Evolutionary conservation across 345 rosid species (phyloP).

Genomic region (Punica granatum): DNA sequence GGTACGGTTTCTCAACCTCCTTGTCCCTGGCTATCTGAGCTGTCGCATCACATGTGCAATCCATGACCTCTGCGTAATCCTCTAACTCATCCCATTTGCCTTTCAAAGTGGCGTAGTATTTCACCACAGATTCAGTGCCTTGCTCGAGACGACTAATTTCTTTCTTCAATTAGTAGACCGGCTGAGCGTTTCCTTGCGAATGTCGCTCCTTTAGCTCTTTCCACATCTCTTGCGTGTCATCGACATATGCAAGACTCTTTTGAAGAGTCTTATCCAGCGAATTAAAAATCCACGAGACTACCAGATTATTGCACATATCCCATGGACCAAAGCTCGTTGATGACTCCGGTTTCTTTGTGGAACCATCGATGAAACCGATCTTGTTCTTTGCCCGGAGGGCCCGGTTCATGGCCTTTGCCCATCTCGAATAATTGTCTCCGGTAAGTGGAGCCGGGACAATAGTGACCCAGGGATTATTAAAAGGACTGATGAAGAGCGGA

Average conservation of each 20-base stretch:
- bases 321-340: background rate
- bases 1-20: too few relatives aligned
- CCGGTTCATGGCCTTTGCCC: background rate
- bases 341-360: background rate
- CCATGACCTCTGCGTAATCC: background rate
- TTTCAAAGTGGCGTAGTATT: constrained; percentile 3
- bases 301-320: constrained; percentile 1
- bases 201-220: background rate
- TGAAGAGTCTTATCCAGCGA: background rate
- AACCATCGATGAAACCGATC: background rate
- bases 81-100: background rate
- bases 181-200: background rate
- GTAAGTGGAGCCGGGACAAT: background rate
- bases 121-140: background rate
- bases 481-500: background rate
- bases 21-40: background rate
- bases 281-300: background rate
- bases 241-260: background rate
- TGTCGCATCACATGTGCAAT: background rate
- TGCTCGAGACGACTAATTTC: background rate
- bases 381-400: background rate
- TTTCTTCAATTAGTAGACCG: background rate
- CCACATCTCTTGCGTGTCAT: background rate
- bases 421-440: background rate
- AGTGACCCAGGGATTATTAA: background rate